These are phyloP conservation scores for Pleurotus giganteus DNA, from an alignment of 768 basidiomycete species.

Conservation along the genomic window DNA sequence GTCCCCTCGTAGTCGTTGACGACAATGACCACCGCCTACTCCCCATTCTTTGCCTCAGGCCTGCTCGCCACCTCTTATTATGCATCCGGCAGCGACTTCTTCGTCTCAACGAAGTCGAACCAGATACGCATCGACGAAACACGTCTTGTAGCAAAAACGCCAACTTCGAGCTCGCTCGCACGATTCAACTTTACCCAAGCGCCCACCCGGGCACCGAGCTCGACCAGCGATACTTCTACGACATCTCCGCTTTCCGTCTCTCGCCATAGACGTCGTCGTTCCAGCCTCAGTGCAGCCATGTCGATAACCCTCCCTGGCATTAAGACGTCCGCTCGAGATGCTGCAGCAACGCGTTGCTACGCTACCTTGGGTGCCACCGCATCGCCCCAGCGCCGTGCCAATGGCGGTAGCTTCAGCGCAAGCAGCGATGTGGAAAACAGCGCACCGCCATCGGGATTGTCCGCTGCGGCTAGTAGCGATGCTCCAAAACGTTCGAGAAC, in stretches of 20 bases:
- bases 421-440: background rate
- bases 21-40: slow-evolving; percentile 44
- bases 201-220: background rate
- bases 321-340: slow-evolving; percentile 4
- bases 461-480: background rate
- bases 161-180: background rate
- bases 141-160: background rate
- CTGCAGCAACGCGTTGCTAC: slow-evolving; percentile 1
- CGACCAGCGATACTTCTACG: background rate
- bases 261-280: slow-evolving; percentile 8
- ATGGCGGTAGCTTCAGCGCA: background rate
- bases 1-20: slow-evolving; percentile 4
- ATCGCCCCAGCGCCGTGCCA: background rate
- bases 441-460: no score
- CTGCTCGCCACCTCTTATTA: slow-evolving; percentile 43
- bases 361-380: background rate
- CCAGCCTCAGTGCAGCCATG: slow-evolving; percentile 4
- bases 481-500: background rate
- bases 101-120: background rate
- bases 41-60: slow-evolving; percentile 69
- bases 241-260: background rate
- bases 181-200: background rate
- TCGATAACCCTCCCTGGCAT: slow-evolving; percentile 3
- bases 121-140: slow-evolving; percentile 5
- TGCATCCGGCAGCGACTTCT: background rate